Percentiles rank a stretch among this genome's conserved stretches.
Evolutionary conservation across 495 filamentous ascomycete genomes (phyloP).

Genomic region (Choiromyces venosus): DNA sequence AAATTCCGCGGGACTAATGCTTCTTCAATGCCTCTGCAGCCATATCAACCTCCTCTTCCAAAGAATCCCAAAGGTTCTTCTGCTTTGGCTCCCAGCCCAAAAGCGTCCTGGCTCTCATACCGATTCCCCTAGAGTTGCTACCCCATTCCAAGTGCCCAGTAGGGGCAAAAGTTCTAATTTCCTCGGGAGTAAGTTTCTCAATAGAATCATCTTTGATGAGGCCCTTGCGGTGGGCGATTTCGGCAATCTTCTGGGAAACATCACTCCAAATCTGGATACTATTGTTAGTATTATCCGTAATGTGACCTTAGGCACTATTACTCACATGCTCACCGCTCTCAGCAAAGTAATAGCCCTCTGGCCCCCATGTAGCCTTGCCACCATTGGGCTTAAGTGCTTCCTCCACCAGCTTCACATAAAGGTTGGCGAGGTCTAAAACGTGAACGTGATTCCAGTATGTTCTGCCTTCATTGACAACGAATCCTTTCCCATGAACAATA

Average conservation of each 20-base stretch:
- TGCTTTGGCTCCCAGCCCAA: slow-evolving; percentile 18
- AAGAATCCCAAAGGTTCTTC: slow-evolving; percentile 2
- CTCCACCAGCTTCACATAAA: slow-evolving; percentile 25
- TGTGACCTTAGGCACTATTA: background rate
- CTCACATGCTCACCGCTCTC: slow-evolving; percentile 56
- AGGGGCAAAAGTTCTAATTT: slow-evolving; percentile 17
- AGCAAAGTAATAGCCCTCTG: slow-evolving; percentile 58
- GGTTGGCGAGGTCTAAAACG: slow-evolving; percentile 23
- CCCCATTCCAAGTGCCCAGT: slow-evolving; percentile 24
- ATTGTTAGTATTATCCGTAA: slow-evolving; percentile 3
- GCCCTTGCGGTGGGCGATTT: slow-evolving; percentile 51
- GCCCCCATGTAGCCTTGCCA: slow-evolving; percentile 56
- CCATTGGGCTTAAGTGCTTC: slow-evolving; percentile 38
- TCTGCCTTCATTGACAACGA: slow-evolving; percentile 23
- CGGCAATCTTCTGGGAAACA: slow-evolving; percentile 50
- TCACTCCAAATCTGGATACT: slow-evolving; percentile 50
- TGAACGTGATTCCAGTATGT: slow-evolving; percentile 28
- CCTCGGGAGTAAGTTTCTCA: slow-evolving; percentile 29
- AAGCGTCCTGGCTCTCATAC: slow-evolving; percentile 4
- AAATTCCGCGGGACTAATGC: too few relatives aligned
- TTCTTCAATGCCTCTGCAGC: slow-evolving; percentile 14
- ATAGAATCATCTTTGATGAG: slow-evolving; percentile 51
- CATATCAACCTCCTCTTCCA: slow-evolving; percentile 26
- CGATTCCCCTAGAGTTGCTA: slow-evolving; percentile 23
- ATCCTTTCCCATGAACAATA: slow-evolving; percentile 17